These are phyloP conservation scores for Termitomyces eurrhizus DNA, from an alignment of 768 basidiomycete species.

Conservation along the genomic window DNA sequence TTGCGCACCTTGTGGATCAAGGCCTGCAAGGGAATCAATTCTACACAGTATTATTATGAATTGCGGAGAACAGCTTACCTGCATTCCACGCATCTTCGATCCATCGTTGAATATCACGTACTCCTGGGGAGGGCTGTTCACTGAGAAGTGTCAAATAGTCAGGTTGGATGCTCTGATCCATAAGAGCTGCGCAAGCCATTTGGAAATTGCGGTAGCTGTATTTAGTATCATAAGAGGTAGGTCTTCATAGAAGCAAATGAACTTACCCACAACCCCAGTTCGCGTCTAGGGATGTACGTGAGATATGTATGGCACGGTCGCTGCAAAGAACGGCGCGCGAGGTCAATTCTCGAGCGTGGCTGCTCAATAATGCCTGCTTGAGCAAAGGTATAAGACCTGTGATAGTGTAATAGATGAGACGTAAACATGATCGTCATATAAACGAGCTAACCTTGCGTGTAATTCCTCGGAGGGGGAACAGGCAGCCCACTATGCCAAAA, in stretches of 20 bases:
- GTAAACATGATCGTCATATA: neutral
- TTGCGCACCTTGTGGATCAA: slow-evolving; percentile 63
- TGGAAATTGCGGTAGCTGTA: slow-evolving; percentile 77
- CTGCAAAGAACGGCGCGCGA: slow-evolving; percentile 62
- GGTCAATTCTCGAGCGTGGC: slow-evolving; percentile 46
- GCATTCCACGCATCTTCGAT: slow-evolving; percentile 79
- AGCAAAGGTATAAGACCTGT: slow-evolving; percentile 65
- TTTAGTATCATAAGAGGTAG: neutral
- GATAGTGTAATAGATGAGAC: neutral
- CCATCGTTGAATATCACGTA: slow-evolving; percentile 72
- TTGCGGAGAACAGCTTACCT: slow-evolving; percentile 34
- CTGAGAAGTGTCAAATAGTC: slow-evolving; percentile 61
- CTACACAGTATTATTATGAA: neutral
- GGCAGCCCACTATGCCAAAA: slow-evolving; percentile 63
- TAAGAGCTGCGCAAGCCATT: slow-evolving; percentile 71
- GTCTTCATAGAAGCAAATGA: neutral
- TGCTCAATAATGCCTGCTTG: slow-evolving; percentile 48
- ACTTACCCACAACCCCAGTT: slow-evolving; percentile 71
- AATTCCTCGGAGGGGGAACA: slow-evolving; percentile 45
- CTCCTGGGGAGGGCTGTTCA: slow-evolving; percentile 54
- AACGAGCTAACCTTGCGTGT: slow-evolving; percentile 51
- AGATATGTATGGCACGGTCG: slow-evolving; percentile 56
- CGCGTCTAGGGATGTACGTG: slow-evolving; percentile 54
- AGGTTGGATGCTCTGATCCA: slow-evolving; percentile 60
- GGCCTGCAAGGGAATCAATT: slow-evolving; percentile 39